A percentile compares a stretch with the other conserved stretches of the same genome.
Conservation (phyloP, 805 yeast genomes). For the Kodamaea leandrae region DNA sequence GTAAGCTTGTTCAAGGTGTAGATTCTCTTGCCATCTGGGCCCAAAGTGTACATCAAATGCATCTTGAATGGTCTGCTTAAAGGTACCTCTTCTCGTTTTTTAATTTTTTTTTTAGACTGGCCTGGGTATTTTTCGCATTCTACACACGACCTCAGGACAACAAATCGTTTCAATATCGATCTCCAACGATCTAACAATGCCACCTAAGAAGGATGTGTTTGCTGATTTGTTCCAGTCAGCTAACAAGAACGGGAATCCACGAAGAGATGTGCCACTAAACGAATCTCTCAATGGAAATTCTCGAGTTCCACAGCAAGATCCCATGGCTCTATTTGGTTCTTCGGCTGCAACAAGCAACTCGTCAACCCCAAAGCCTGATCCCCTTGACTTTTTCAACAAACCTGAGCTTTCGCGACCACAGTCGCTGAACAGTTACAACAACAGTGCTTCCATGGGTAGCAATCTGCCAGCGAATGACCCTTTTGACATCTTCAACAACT, state of each 20-base stretch:
- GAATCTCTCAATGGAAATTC: not conserved
- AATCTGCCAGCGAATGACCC: slow-evolving; percentile 18
- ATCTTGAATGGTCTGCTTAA: slow-evolving; percentile 39
- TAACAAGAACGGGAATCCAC: slow-evolving; percentile 7
- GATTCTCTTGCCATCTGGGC: slow-evolving; percentile 91
- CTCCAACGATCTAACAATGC: slow-evolving; percentile 12
- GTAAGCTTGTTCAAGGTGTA: slow-evolving; percentile 86
- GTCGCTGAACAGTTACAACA: slow-evolving; percentile 1
- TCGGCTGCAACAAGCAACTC: not conserved
- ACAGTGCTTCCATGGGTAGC: too few relatives aligned
- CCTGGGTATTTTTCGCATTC: slow-evolving; percentile 1
- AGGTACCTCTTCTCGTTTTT: slow-evolving; percentile 6
- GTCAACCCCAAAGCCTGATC: slow-evolving; percentile 6
- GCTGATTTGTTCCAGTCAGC: slow-evolving; percentile 39
- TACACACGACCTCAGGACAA: slow-evolving; percentile 1
- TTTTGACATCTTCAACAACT: slow-evolving; percentile 22
- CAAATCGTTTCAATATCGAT: not conserved
- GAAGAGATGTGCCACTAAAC: slow-evolving; percentile 5
- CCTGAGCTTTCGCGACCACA: slow-evolving; percentile 6
- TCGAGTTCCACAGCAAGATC: not conserved
- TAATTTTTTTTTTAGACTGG: slow-evolving; percentile 4
- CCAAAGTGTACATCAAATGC: slow-evolving; percentile 99
- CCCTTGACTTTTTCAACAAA: slow-evolving; percentile 3
- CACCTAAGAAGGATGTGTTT: slow-evolving; percentile 46
- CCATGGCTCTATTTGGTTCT: slow-evolving; percentile 6